phyloP scores from a whole-genome alignment of 176 grass and related monocot genomes.

The Bothriochloa decipiens region DNA sequence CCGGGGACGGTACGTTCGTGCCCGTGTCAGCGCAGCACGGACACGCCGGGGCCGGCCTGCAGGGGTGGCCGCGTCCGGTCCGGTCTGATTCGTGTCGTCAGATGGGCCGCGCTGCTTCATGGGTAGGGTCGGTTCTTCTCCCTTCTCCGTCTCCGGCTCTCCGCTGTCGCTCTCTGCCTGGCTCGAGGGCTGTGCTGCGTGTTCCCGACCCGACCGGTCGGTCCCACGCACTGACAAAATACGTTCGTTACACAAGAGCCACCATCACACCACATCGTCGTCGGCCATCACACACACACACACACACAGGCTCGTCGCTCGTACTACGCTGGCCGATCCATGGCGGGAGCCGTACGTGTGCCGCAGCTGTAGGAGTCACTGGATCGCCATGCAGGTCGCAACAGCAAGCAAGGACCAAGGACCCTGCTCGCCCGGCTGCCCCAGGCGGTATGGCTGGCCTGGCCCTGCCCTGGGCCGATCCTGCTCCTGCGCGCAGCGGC shows the following conservation, averaged over 20 bases:
- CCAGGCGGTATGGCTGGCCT: slow-evolving; percentile 21
- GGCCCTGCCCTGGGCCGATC: not conserved
- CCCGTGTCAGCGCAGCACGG: slow-evolving; percentile 1
- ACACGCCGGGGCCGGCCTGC: not conserved
- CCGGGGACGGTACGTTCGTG: not conserved
- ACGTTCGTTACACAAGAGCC: too few relatives aligned
- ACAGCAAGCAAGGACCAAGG: too few relatives aligned
- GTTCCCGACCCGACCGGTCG: too few relatives aligned
- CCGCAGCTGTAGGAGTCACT: too few relatives aligned
- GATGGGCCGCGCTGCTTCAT: too few relatives aligned
- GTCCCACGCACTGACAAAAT: too few relatives aligned
- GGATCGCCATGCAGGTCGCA: not conserved
- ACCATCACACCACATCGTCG: too few relatives aligned
- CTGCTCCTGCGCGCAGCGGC: not conserved
- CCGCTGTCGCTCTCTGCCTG: not conserved
- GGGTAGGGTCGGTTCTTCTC: not conserved
- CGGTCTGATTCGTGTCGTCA: not conserved
- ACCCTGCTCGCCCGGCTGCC: too few relatives aligned
- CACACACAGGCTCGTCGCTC: too few relatives aligned
- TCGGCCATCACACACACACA: too few relatives aligned
- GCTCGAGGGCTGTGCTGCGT: not conserved
- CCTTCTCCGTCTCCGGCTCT: not conserved
- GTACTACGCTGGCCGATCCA: too few relatives aligned
- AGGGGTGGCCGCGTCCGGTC: not conserved
- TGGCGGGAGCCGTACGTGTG: too few relatives aligned